Evolutionary conservation across 2,329 filamentous ascomycete genomes (phyloP), one percentile per base, ranked within the genome.

Genomic region (Fusarium miscanthi): DNA sequence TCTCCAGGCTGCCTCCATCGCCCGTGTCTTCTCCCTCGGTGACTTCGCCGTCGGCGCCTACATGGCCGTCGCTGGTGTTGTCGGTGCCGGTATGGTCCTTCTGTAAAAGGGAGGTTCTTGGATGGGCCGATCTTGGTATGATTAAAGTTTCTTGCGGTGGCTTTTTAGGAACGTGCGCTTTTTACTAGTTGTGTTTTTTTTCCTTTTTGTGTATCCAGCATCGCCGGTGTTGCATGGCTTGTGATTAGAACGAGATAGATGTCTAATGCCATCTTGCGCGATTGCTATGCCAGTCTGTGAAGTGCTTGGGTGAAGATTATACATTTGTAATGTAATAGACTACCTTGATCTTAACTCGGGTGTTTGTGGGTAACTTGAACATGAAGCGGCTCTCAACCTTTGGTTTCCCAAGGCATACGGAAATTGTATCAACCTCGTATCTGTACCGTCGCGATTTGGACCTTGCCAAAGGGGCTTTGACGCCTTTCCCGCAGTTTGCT

Each of bases 81-180:
- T 84, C 19, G 88, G 88, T 76, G 87, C 85, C 42, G 83, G 81
- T 65, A 88, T 90, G 86, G 78, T 89, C 64, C 78, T 85, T 68
- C 77, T 90, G 81, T 90, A 87, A 85, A 73, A 54, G 38, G 23
- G 56, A 45, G 56, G 37, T n/a, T 52, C n/a, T 62, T 59, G 42
- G 51, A 53, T 59, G 57, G 63, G 57, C 49, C 40, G 54, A 54
- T 68, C 59, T 66, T 43, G 66, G 68, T 37, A 75, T 58, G 58
- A 66, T 69, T 65, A 66, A 61, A 76, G 67, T 61, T 73, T 76
- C 59, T 74, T 63, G 57, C 61, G 68, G 60, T 72, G 65, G 61
- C 61, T 65, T 70, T 69, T 53, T 74, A 63, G 58, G 56, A 68
- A 70, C 53, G 69, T 69, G 69, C 59, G 73, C 66, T 67, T 65